Evolutionary conservation across 2,329 filamentous ascomycete species (phyloP).

Genomic region (Ciborinia camelliae): DNA sequence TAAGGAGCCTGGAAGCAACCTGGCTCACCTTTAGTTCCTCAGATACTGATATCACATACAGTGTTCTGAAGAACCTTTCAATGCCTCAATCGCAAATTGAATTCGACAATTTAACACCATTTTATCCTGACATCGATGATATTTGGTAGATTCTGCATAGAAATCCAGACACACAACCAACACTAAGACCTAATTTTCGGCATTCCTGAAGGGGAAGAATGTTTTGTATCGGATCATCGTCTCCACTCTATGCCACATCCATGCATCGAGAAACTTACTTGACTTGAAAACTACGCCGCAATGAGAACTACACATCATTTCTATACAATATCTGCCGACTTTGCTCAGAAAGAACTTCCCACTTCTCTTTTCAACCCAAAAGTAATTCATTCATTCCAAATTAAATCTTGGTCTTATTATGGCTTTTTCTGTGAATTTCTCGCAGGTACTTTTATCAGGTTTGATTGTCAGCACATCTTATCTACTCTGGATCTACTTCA

Average conservation of each 20-base stretch:
- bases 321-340: neutral
- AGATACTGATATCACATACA: neutral
- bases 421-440: neutral
- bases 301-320: neutral
- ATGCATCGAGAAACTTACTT: neutral
- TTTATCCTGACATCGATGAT: no score
- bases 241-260: neutral
- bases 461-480: neutral
- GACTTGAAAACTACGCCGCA: no score
- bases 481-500: conserved; percentile 17
- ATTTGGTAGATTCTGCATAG: no score
- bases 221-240: neutral
- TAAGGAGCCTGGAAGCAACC: neutral
- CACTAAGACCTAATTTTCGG: no score
- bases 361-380: neutral
- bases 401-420: neutral
- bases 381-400: neutral
- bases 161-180: no score
- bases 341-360: neutral
- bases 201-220: no score
- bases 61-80: no score
- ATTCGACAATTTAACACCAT: no score
- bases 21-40: neutral
- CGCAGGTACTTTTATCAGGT: neutral
- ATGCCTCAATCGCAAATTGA: neutral